These are phyloP conservation scores for Sporobolus alterniflorus DNA, from an alignment of 202 grass and related monocot genomes.

Conservation along the genomic window DNA sequence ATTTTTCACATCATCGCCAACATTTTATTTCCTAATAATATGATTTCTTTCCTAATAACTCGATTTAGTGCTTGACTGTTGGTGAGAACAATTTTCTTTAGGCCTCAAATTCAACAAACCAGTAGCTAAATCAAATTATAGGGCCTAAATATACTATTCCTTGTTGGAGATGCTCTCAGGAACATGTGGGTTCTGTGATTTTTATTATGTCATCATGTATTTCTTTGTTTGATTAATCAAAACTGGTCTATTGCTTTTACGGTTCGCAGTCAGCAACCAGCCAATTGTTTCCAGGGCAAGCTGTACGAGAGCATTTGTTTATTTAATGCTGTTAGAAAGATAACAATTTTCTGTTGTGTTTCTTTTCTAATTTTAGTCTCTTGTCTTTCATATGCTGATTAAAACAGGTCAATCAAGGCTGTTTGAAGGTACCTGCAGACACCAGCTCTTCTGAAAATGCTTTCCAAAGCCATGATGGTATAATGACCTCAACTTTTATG, in stretches of 20 bases:
- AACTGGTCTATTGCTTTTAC: neutral
- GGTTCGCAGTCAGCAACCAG: neutral
- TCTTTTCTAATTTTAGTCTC: neutral
- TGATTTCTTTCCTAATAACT: too few species aligned
- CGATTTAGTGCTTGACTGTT: too few species aligned
- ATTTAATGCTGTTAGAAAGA: neutral
- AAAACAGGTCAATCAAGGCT: constrained; percentile 51
- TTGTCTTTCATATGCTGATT: constrained; percentile 1
- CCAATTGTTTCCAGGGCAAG: neutral
- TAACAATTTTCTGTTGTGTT: neutral
- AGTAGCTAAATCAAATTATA: too few species aligned
- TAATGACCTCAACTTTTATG: neutral
- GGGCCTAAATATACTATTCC: too few species aligned
- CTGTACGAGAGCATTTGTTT: neutral
- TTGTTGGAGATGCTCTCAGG: too few species aligned
- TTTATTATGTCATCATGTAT: neutral
- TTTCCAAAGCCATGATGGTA: constrained; percentile 57
- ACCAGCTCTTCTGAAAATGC: constrained; percentile 32
- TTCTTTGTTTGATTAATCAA: neutral
- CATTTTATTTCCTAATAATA: too few species aligned
- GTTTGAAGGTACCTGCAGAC: constrained; percentile 21
- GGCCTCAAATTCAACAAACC: too few species aligned
- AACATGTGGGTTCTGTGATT: neutral
- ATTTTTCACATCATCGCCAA: too few species aligned
- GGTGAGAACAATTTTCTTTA: too few species aligned